Percentiles rank a stretch among this genome's conserved stretches.
Conservation (phyloP, 2,329 filamentous ascomycete genomes). For the Nannizziopsis arthrosporioides region DNA sequence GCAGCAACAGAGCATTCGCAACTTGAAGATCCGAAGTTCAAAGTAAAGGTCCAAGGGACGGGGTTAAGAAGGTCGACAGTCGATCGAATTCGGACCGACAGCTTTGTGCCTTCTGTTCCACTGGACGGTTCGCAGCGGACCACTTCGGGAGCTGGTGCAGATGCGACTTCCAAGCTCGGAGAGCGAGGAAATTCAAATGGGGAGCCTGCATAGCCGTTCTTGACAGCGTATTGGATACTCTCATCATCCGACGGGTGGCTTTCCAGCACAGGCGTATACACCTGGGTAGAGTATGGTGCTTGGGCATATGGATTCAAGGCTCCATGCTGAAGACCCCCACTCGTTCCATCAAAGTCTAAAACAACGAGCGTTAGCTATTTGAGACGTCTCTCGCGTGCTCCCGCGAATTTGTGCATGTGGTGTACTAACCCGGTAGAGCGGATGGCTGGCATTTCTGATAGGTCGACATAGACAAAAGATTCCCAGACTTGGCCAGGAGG, state of each 20-base stretch:
- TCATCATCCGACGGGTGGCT: conserved; percentile 32
- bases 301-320: conserved; percentile 23
- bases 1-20: conserved; percentile 56
- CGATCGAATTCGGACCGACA: conserved; percentile 63
- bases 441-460: conserved; percentile 65
- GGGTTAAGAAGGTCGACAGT: conserved; percentile 60
- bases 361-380: conserved; percentile 9
- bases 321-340: conserved; percentile 2
- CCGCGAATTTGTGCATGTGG: not conserved
- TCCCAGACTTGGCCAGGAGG: conserved; percentile 46
- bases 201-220: conserved; percentile 27
- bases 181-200: conserved; percentile 52
- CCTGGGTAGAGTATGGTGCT: conserved; percentile 29
- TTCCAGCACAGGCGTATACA: conserved; percentile 32
- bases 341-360: conserved; percentile 28
- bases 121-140: conserved; percentile 57
- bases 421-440: conserved; percentile 67
- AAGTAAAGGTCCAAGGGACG: conserved; percentile 42
- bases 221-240: conserved; percentile 30
- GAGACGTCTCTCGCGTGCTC: not conserved
- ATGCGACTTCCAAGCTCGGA: conserved; percentile 53
- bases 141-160: conserved; percentile 51
- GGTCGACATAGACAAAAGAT: conserved; percentile 66
- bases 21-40: conserved; percentile 70
- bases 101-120: conserved; percentile 57